These are phyloP conservation scores for Lagenidium sp. DNA, from an alignment of 352 stramenopile species.

Conservation along the genomic window DNA sequence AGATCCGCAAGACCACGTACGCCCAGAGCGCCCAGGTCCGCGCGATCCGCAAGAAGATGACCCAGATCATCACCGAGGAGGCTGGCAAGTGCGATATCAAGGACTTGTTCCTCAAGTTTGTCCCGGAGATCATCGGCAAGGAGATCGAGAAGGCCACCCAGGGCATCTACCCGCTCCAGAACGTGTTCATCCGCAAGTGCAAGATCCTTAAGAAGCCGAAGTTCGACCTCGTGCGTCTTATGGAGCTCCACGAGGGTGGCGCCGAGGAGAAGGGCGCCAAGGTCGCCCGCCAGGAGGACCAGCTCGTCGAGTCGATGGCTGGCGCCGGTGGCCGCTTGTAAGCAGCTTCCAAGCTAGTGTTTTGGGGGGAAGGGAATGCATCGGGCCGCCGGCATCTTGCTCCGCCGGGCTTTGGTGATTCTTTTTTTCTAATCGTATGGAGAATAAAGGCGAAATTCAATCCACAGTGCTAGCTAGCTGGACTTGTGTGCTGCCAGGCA, in stretches of 20 bases:
- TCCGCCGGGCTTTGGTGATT: slow-evolving; percentile 14
- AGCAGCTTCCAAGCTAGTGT: slow-evolving; percentile 23
- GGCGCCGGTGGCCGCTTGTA: slow-evolving; percentile 86
- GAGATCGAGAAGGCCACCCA: slow-evolving; percentile 97
- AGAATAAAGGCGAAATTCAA: slow-evolving; percentile 84
- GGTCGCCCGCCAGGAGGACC: slow-evolving; percentile 80
- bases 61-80: slow-evolving; percentile 96
- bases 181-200: slow-evolving; percentile 99
- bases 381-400: neutral
- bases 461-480: no score
- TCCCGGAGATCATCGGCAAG: slow-evolving; percentile 97
- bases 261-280: slow-evolving; percentile 90
- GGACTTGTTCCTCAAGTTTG: slow-evolving; percentile 98
- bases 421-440: slow-evolving; percentile 62
- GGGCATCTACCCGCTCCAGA: slow-evolving; percentile 98
- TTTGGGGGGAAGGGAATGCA: slow-evolving; percentile 4
- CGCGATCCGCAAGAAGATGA: slow-evolving; percentile 98
- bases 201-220: slow-evolving; percentile 99
- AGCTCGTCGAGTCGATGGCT: slow-evolving; percentile 82
- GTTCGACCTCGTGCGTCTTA: slow-evolving; percentile 99
- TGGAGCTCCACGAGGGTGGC: slow-evolving; percentile 98
- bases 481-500: no score
- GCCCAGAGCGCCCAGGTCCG: slow-evolving; percentile 96
- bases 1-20: slow-evolving; percentile 99
- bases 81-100: slow-evolving; percentile 98